Evolutionary conservation across 345 rosid genomes (phyloP).

Genomic region (Dovyalis caffra): DNA sequence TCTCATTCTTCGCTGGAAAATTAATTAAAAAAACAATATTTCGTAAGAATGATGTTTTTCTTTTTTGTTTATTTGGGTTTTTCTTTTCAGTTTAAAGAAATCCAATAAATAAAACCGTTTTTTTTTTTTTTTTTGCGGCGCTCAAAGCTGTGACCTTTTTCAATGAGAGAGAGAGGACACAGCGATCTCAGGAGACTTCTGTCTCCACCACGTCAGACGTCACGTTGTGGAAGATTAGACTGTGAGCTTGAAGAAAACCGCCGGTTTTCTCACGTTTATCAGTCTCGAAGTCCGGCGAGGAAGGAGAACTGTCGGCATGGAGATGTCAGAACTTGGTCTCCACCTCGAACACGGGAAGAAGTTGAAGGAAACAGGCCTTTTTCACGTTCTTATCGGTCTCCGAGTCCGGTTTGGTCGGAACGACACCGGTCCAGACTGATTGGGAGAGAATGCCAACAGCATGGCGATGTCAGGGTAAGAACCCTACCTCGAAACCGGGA

Average conservation of each 20-base stretch:
- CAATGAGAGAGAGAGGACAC: slow-evolving; percentile 1
- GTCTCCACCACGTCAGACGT: not conserved
- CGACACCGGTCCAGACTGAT: not conserved
- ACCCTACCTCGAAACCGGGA: not conserved
- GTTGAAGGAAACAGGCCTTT: not conserved
- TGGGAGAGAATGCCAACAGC: not conserved
- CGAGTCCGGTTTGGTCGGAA: not conserved
- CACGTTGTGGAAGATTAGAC: not conserved
- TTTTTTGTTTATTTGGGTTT: not conserved
- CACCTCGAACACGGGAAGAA: too few relatives aligned
- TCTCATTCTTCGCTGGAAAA: too few relatives aligned
- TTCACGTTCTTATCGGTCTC: not conserved
- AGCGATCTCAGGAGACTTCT: not conserved
- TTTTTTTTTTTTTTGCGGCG: too few relatives aligned
- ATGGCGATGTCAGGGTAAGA: not conserved
- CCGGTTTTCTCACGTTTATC: not conserved
- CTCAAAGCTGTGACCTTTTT: not conserved
- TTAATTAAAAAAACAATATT: too few relatives aligned
- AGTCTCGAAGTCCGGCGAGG: not conserved
- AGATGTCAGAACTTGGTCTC: too few relatives aligned
- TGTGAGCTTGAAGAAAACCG: not conserved
- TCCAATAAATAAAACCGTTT: too few relatives aligned
- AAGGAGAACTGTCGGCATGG: too few relatives aligned
- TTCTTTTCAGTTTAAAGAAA: not conserved
- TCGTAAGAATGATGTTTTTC: too few relatives aligned